These are phyloP conservation scores for Zasmidium citrigriseum DNA, from an alignment of 2,329 filamentous ascomycete genomes.

Conservation along the genomic window DNA sequence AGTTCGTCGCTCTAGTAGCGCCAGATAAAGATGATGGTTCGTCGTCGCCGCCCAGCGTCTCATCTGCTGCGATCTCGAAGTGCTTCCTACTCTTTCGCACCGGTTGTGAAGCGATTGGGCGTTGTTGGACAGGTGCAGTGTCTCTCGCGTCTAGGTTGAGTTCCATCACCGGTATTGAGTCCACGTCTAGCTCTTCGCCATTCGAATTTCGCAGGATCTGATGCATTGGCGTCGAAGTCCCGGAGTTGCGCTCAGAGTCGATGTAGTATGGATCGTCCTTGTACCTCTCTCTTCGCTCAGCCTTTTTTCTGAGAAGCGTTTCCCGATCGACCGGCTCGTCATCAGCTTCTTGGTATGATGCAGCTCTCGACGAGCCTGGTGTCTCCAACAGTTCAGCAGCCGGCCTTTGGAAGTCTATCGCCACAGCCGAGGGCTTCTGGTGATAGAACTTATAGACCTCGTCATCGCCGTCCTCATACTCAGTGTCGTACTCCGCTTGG, in stretches of 20 bases:
- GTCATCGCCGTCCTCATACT: conserved; percentile 42
- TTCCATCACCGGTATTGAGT: conserved; percentile 94
- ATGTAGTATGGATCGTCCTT: conserved; percentile 98
- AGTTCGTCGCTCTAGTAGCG: conserved; percentile 33
- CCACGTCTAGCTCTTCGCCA: conserved; percentile 80
- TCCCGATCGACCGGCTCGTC: conserved; percentile 67
- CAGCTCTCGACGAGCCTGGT: conserved; percentile 29
- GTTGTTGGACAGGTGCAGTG: conserved; percentile 8
- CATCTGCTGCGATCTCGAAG: conserved; percentile 50
- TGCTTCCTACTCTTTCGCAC: conserved; percentile 36
- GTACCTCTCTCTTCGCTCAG: conserved; percentile 78
- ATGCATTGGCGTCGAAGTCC: conserved; percentile 74
- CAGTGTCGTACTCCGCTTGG: conserved; percentile 48
- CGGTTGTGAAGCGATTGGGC: conserved; percentile 17
- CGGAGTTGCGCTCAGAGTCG: conserved; percentile 49
- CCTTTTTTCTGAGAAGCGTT: conserved; percentile 71
- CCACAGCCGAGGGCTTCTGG: conserved; percentile 37
- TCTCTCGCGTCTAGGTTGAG: conserved; percentile 65
- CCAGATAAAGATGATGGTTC: conserved; percentile 17
- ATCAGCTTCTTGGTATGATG: conserved; percentile 48
- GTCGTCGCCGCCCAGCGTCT: conserved; percentile 45
- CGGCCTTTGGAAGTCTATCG: conserved; percentile 27
- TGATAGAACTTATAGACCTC: conserved; percentile 50
- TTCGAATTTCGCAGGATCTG: conserved; percentile 69
- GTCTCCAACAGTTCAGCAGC: conserved; percentile 48